These are phyloP conservation scores for Flaveria trinervia DNA, from an alignment of 129 eudicot genomes.

Conservation along the genomic window DNA sequence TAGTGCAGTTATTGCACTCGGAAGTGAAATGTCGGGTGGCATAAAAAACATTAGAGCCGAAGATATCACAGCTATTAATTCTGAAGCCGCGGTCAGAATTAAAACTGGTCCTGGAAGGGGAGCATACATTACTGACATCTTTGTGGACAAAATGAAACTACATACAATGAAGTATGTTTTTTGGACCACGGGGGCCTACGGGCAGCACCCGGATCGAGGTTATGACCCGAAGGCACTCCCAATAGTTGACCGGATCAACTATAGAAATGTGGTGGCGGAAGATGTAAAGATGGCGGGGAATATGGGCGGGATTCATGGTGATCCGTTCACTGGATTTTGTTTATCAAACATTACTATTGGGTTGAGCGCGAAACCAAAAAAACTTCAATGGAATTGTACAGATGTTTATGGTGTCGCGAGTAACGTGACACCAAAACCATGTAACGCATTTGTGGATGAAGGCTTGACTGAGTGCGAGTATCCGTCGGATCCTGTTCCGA, in stretches of 20 bases:
- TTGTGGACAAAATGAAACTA: conserved; percentile 46
- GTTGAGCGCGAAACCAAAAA: conserved; percentile 37
- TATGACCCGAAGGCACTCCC: conserved; percentile 78
- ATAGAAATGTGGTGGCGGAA: conserved; percentile 45
- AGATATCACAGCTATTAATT: conserved; percentile 55
- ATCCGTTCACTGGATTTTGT: conserved; percentile 62
- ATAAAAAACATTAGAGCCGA: conserved; percentile 74
- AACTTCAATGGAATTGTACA: conserved; percentile 70
- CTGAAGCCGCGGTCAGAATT: conserved; percentile 65
- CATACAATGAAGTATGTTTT: conserved; percentile 68
- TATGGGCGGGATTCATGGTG: conserved; percentile 55
- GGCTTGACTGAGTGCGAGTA: conserved; percentile 41
- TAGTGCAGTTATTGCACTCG: conserved; percentile 86
- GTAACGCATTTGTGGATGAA: conserved; percentile 46
- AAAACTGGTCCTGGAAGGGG: conserved; percentile 77
- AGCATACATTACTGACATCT: conserved; percentile 64
- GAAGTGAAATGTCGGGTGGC: conserved; percentile 95
- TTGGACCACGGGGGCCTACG: conserved; percentile 73
- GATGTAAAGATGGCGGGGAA: conserved; percentile 56
- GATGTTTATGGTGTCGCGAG: conserved; percentile 57
- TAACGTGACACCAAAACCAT: conserved; percentile 53
- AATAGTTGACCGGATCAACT: conserved; percentile 42
- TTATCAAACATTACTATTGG: conserved; percentile 56
- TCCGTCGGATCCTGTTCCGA: conserved; percentile 53
- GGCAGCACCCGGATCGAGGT: conserved; percentile 55